Evolutionary conservation across 768 basidiomycete genomes (phyloP).

Genomic region (Candolleomyces efflorescens): DNA sequence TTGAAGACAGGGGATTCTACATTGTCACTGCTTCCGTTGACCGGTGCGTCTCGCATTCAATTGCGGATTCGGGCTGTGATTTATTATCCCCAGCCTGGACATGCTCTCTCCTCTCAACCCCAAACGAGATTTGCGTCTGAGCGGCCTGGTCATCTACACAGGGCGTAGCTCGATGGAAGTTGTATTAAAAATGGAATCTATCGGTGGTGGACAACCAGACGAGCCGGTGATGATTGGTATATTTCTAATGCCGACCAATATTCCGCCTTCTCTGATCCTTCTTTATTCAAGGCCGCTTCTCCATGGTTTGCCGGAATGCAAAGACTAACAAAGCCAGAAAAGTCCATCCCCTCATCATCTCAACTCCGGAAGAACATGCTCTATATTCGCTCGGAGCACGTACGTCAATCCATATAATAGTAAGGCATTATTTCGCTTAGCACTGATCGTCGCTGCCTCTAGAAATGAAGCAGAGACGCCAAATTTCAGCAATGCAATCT

Average conservation of each 20-base stretch:
- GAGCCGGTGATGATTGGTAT: conserved; percentile 67
- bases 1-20: conserved; percentile 68
- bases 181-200: conserved; percentile 78
- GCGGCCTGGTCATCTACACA: conserved; percentile 78
- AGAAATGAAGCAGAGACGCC: conserved; percentile 63
- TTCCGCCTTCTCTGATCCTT: background rate
- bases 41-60: conserved; percentile 34
- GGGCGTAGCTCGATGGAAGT: conserved; percentile 80
- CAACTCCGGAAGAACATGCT: conserved; percentile 57
- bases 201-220: conserved; percentile 41
- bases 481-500: conserved; percentile 49
- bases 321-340: conserved; percentile 56
- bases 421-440: background rate
- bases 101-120: conserved; percentile 59
- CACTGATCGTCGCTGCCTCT: background rate
- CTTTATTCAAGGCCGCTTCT: conserved; percentile 66
- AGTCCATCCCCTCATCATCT: conserved; percentile 59
- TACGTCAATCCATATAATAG: conserved; percentile 23
- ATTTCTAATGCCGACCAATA: background rate
- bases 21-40: conserved; percentile 85
- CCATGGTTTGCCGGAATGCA: conserved; percentile 82
- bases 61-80: background rate
- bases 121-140: conserved; percentile 63
- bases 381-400: conserved; percentile 68
- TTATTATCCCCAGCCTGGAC: conserved; percentile 45